Base-by-base conservation (phyloP, 2,329 filamentous ascomycete genomes). In the Stemphylium lycopersici region DNA sequence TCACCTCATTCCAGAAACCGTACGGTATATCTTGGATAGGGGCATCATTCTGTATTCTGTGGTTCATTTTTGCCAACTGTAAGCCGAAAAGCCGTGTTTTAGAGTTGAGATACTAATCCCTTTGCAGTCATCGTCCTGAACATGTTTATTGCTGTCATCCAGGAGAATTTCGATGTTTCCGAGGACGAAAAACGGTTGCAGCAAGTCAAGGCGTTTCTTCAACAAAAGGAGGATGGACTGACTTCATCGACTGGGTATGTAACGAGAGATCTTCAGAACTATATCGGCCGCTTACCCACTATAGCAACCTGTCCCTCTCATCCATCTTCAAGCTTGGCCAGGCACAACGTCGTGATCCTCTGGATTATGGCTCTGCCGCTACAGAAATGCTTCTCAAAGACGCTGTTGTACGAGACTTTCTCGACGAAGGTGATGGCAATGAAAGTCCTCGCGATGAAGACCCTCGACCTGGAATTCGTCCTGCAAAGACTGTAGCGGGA, bases 71-170 rank as follows among this genome's bases (percentile, higher is more conserved):
- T 38, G 84, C 92, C 5, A 97, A 96, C 75, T 93, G 71, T 76
- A 65, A 68, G 72, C 68, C 13, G 6, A 37, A 36, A 18, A 1
- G 18, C n/a, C 18, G 4, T 11, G 6, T 22, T 11, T 15, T 5
- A 7, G 5, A 38, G 2, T 45, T 8, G 7, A 32, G 7, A 15
- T 16, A 31, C 63, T 71, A 56, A 69, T 31, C 8, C 11, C 2
- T 10, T 2, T 16, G 6, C 38, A 73, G 71, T 98, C 72, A 96
- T 99, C 77, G 85, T 98, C 58, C 79, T 99, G 79, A 99, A 98
- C 72, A 99, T 99, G 95, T 99, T 99, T 81, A 98, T 99, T 90
- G 95, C 95, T 81, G 95, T 99, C 78, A 99, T 99, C 62, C 95
- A 99, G 75, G 95, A 99, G 72, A 99, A 96, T 70, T 99, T 99